Evolutionary conservation across 73 alveolate genomes (phyloP).

Genomic region (Paramecium caudatum): DNA sequence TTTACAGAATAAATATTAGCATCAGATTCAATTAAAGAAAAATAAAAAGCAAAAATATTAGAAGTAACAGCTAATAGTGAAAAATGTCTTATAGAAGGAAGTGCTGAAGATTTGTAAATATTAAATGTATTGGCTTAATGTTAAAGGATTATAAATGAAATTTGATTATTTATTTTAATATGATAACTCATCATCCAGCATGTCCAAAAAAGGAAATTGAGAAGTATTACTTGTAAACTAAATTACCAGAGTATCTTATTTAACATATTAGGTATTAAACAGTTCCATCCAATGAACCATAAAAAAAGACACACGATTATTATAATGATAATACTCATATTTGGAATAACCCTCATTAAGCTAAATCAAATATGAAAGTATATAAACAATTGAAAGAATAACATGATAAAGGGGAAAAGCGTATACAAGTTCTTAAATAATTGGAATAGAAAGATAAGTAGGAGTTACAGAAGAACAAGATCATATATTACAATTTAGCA

Average conservation of each 20-base stretch:
- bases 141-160: neutral
- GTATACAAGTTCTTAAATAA: conserved; percentile 3
- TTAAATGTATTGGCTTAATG: neutral
- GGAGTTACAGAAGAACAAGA: neutral
- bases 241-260: conserved; percentile 50
- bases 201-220: conserved; percentile 55
- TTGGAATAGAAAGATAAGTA: conserved; percentile 28
- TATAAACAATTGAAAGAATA: neutral
- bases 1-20: neutral
- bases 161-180: conserved; percentile 32
- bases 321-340: conserved; percentile 64
- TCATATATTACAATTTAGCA: conserved; percentile 7
- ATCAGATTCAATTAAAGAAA: neutral
- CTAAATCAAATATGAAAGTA: conserved; percentile 50
- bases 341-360: conserved; percentile 64
- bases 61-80: neutral
- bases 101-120: neutral
- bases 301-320: conserved; percentile 49
- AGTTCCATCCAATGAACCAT: conserved; percentile 40
- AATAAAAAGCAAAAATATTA: neutral
- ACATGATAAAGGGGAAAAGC: conserved; percentile 16
- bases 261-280: conserved; percentile 35
- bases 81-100: neutral
- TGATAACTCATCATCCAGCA: conserved; percentile 53
- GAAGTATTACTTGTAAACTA: conserved; percentile 23